Conservation (phyloP, 2,329 filamentous ascomycete genomes). For the Waltergamsia citrina region DNA sequence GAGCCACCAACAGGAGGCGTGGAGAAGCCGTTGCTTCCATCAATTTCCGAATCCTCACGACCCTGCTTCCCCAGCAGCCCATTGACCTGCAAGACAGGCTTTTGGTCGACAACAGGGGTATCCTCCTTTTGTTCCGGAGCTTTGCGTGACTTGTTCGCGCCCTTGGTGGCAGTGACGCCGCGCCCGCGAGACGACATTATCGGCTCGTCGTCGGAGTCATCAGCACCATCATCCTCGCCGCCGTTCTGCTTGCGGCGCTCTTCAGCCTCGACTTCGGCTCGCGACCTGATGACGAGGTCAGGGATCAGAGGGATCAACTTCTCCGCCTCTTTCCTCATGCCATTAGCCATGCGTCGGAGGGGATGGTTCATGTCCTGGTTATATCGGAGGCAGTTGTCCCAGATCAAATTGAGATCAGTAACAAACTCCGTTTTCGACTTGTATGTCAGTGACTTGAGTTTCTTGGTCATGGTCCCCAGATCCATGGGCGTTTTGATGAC, state of each 20-base stretch:
- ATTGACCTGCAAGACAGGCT: conserved; percentile 61
- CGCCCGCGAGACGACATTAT: conserved; percentile 96
- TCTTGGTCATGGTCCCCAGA: conserved; percentile 95
- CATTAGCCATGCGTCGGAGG: conserved; percentile 82
- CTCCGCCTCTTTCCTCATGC: conserved; percentile 96
- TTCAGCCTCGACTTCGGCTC: conserved; percentile 88
- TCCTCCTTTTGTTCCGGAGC: conserved; percentile 69
- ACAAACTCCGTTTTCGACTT: conserved; percentile 94
- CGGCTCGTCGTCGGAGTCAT: conserved; percentile 93
- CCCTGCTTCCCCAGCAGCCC: conserved; percentile 48
- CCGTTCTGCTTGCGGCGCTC: conserved; percentile 80
- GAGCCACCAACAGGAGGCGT: conserved; percentile 72
- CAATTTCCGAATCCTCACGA: conserved; percentile 70
- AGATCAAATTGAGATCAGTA: conserved; percentile 85
- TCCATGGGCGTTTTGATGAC: conserved; percentile 98
- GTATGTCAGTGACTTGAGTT: conserved; percentile 71
- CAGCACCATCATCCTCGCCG: conserved; percentile 69
- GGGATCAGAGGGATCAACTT: conserved; percentile 93
- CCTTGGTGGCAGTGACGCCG: conserved; percentile 69
- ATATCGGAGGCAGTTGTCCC: conserved; percentile 94
- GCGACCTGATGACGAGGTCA: conserved; percentile 80
- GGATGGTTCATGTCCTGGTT: conserved; percentile 85
- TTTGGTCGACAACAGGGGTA: conserved; percentile 67
- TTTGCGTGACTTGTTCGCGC: conserved; percentile 66
- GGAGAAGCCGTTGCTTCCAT: conserved; percentile 76